phyloP scores from a whole-genome alignment of 331 rosid genomes.

The Acacia concinna region DNA sequence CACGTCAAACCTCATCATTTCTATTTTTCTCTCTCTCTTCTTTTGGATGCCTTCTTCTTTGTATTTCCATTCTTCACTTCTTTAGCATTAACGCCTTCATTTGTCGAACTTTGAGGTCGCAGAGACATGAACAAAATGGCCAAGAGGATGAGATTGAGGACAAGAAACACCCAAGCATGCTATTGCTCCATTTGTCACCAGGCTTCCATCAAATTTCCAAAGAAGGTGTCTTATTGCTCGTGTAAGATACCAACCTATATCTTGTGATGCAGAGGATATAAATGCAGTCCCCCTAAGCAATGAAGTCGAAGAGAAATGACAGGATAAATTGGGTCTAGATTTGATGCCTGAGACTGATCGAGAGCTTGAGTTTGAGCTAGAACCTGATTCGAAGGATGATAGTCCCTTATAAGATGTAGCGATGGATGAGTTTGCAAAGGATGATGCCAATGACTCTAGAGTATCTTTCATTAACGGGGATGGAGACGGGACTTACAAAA shows the following conservation, averaged over 20 bases:
- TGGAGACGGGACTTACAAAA: constrained; percentile 50
- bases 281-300: constrained; percentile 25
- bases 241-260: constrained; percentile 46
- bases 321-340: constrained; percentile 27
- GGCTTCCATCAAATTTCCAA: constrained; percentile 67
- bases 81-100: too few species aligned
- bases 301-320: constrained; percentile 34
- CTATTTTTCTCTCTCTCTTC: too few species aligned
- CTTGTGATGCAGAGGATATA: constrained; percentile 34
- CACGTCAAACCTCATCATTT: too few species aligned
- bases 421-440: constrained; percentile 45
- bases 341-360: constrained; percentile 31
- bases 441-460: constrained; percentile 34
- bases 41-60: too few species aligned
- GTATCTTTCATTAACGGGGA: constrained; percentile 26
- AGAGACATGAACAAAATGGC: too few species aligned
- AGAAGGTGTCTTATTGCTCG: constrained; percentile 66
- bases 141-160: too few species aligned
- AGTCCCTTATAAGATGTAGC: constrained; percentile 32
- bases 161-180: too few species aligned
- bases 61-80: too few species aligned
- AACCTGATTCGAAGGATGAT: constrained; percentile 21
- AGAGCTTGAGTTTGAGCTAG: constrained; percentile 34
- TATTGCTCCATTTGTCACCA: constrained; percentile 31
- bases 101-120: too few species aligned